Percentiles rank a stretch among this genome's conserved stretches.
These are phyloP conservation scores for Coemansia sp. DNA, from an alignment of 192 early-diverging fungal genomes.

Conservation along the genomic window DNA sequence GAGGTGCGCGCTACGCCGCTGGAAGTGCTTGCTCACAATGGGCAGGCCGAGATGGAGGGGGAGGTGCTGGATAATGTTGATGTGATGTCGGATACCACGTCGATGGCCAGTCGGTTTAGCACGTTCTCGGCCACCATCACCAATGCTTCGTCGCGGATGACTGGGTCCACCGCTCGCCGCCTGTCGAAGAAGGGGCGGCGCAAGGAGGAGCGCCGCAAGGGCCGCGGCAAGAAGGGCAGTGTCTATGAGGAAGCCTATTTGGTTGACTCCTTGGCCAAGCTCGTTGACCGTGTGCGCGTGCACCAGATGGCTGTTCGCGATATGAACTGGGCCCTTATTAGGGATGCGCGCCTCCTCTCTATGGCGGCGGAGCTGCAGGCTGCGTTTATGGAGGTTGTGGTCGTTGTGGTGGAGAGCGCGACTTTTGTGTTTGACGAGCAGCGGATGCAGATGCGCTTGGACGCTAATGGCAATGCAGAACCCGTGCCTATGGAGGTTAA, in stretches of 20 bases:
- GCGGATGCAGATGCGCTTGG: conserved; percentile 25
- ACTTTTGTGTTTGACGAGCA: conserved; percentile 56
- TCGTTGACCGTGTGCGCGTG: conserved; percentile 30
- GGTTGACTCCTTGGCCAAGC: conserved; percentile 59
- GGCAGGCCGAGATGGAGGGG: conserved; percentile 22
- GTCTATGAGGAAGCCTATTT: conserved; percentile 90
- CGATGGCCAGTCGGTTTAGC: conserved; percentile 86
- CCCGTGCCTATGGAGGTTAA: conserved; percentile 22
- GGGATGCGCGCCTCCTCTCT: conserved; percentile 48
- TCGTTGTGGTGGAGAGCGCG: conserved; percentile 33
- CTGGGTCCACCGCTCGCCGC: conserved; percentile 51
- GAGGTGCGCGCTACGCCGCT: conserved; percentile 38
- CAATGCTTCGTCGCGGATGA: conserved; percentile 63
- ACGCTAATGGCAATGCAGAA: conserved; percentile 18
- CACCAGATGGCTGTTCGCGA: conserved; percentile 56
- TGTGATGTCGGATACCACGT: conserved; percentile 92
- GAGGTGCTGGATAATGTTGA: conserved; percentile 75
- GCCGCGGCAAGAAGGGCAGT: conserved; percentile 86
- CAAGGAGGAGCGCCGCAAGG: conserved; percentile 67
- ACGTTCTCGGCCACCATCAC: conserved; percentile 69
- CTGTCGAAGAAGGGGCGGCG: conserved; percentile 66
- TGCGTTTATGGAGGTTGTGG: conserved; percentile 51
- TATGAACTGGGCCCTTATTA: conserved; percentile 53
- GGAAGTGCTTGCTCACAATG: conserved; percentile 39
- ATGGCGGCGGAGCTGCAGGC: conserved; percentile 55